phyloP scores from a whole-genome alignment of 2,329 filamentous ascomycete species.

The Neofusicoccum kwambonambiense region DNA sequence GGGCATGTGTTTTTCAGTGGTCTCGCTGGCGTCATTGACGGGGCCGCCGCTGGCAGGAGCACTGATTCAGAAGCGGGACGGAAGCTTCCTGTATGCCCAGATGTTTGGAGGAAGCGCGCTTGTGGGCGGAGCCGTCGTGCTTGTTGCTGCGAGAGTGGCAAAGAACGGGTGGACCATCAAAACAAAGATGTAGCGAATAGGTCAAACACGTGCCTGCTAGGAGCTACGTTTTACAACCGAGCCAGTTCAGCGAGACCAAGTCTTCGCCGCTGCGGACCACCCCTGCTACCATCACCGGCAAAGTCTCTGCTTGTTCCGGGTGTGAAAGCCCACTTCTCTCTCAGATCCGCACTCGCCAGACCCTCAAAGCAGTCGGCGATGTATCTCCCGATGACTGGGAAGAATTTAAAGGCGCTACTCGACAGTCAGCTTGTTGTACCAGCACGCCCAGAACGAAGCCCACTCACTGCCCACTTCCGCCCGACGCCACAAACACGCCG shows the following conservation, averaged over 20 bases:
- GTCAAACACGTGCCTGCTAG: too few species aligned
- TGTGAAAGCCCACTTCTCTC: conserved; percentile 20
- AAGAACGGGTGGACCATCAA: too few species aligned
- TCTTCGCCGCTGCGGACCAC: conserved; percentile 19
- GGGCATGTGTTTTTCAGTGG: conserved; percentile 42
- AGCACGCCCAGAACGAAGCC: neutral
- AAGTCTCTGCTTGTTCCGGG: conserved; percentile 17
- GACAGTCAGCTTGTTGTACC: too few species aligned
- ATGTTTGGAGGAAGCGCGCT: neutral
- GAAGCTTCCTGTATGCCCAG: neutral
- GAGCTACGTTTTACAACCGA: neutral
- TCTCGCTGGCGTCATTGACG: conserved; percentile 40
- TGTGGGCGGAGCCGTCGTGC: too few species aligned
- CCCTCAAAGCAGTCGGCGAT: conserved; percentile 13
- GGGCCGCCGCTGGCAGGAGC: conserved; percentile 41
- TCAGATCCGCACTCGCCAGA: conserved; percentile 12
- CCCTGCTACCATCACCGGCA: conserved; percentile 21
- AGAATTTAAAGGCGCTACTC: conserved; percentile 26
- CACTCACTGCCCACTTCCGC: conserved; percentile 58
- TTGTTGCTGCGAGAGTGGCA: too few species aligned
- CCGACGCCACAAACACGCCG: conserved; percentile 61
- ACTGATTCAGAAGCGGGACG: conserved; percentile 26
- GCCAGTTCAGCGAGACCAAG: conserved; percentile 18
- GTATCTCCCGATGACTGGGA: conserved; percentile 24
- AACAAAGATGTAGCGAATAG: too few species aligned